Evolutionary conservation across 495 filamentous ascomycete genomes (phyloP).

Genomic region (Pseudomonodictys pantanalensis): DNA sequence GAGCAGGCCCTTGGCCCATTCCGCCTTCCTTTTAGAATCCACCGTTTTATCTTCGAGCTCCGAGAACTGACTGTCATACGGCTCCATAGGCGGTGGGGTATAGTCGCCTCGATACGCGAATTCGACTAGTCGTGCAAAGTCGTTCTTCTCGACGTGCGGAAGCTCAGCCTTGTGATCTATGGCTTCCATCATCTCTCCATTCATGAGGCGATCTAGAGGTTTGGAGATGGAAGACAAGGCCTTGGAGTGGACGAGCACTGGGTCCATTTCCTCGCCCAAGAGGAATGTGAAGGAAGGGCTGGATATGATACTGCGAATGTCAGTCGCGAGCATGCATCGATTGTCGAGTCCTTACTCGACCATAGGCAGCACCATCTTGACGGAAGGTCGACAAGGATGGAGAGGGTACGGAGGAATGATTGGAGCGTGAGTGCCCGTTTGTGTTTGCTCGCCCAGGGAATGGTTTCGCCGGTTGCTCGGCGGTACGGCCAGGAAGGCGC

Average conservation of each 20-base stretch:
- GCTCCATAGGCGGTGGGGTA: background rate
- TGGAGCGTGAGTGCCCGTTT: too few species aligned
- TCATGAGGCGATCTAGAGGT: slow-evolving; percentile 10
- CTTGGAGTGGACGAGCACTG: slow-evolving; percentile 9
- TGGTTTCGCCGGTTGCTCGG: too few species aligned
- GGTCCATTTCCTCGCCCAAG: background rate
- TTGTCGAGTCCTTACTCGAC: too few species aligned
- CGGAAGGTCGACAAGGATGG: too few species aligned
- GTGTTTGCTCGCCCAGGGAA: too few species aligned
- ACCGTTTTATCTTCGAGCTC: background rate
- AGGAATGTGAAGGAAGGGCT: slow-evolving; percentile 27
- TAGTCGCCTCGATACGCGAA: slow-evolving; percentile 18
- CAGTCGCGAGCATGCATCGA: too few species aligned
- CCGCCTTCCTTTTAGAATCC: too few species aligned
- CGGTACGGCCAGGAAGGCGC: too few species aligned
- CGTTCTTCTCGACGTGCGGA: slow-evolving; percentile 1
- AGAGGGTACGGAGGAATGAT: too few species aligned
- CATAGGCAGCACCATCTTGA: too few species aligned
- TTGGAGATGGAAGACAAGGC: background rate
- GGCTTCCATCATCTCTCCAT: slow-evolving; percentile 10
- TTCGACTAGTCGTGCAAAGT: slow-evolving; percentile 11
- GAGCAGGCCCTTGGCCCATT: too few species aligned
- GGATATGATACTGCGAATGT: too few species aligned
- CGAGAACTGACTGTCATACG: background rate
- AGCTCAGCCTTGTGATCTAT: background rate